phyloP scores from a whole-genome alignment of 1,284 basidiomycete genomes.

The Vanrija sp. region DNA sequence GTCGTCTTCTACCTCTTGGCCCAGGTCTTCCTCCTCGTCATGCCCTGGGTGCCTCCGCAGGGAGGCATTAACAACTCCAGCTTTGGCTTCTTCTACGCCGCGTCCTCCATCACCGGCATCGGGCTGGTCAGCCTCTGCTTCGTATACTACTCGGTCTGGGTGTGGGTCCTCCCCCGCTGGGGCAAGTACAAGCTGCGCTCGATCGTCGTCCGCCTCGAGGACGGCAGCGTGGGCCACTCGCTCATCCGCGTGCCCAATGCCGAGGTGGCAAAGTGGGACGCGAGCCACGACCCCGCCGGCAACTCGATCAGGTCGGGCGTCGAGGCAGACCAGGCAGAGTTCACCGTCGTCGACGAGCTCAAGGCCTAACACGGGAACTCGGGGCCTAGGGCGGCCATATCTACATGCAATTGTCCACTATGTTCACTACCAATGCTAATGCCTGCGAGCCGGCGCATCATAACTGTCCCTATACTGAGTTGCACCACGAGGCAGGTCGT shows the following conservation, averaged over 20 bases:
- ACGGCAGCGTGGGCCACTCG: constrained; percentile 27
- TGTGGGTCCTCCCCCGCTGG: constrained; percentile 36
- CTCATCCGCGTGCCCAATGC: constrained; percentile 19
- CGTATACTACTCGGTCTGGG: constrained; percentile 47
- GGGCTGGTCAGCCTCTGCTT: constrained; percentile 33
- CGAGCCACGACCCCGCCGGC: constrained; percentile 14
- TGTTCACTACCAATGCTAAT: too few species aligned
- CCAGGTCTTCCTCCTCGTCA: constrained; percentile 52
- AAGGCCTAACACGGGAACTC: too few species aligned
- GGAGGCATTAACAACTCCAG: constrained; percentile 28
- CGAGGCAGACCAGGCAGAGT: too few species aligned
- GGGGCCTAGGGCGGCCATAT: too few species aligned
- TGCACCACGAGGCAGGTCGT: constrained; percentile 4
- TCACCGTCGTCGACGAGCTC: too few species aligned
- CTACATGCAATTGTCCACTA: too few species aligned
- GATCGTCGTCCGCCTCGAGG: constrained; percentile 31
- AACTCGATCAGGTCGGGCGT: neutral
- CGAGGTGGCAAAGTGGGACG: constrained; percentile 23
- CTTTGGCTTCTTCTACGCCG: constrained; percentile 49
- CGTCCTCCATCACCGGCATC: constrained; percentile 34
- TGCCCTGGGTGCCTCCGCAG: constrained; percentile 52
- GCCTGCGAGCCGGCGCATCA: too few species aligned
- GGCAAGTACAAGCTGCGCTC: constrained; percentile 44
- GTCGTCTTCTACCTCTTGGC: constrained; percentile 48
- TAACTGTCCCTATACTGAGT: too few species aligned